Evolutionary conservation across 805 yeast species (phyloP).

Genomic region (Tetrapisispora nanseiensis): DNA sequence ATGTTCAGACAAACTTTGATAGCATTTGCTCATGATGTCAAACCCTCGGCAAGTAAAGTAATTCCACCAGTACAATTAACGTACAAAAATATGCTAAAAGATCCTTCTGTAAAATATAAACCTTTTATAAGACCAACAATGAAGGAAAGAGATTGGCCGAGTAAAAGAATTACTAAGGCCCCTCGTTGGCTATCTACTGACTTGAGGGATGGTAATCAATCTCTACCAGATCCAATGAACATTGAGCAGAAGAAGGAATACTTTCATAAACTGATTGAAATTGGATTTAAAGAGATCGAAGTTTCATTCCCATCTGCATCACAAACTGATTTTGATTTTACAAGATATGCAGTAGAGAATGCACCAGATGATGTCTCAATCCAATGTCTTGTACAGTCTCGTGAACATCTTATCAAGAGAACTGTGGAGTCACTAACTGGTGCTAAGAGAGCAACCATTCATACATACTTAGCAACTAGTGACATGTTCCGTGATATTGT

Average conservation of each 20-base stretch:
- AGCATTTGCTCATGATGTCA: conserved; percentile 13
- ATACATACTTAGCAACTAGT: conserved; percentile 67
- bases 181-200: conserved; percentile 83
- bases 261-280: conserved; percentile 55
- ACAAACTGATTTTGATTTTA: conserved; percentile 72
- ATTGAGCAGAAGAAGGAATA: conserved; percentile 64
- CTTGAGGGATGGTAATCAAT: conserved; percentile 76
- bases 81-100: conserved; percentile 49
- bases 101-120: conserved; percentile 56
- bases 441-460: conserved; percentile 67
- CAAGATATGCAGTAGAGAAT: conserved; percentile 59
- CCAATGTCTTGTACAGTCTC: conserved; percentile 68
- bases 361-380: conserved; percentile 71
- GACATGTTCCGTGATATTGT: conserved; percentile 66
- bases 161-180: conserved; percentile 43
- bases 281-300: conserved; percentile 78
- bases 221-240: conserved; percentile 82
- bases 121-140: conserved; percentile 44
- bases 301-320: conserved; percentile 78
- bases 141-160: conserved; percentile 65
- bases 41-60: conserved; percentile 13
- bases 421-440: conserved; percentile 67
- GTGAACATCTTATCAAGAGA: conserved; percentile 61
- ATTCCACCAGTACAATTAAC: conserved; percentile 28
- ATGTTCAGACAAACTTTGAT: conserved; percentile 15